Evolutionary conservation across 2,329 filamentous ascomycete genomes (phyloP), one percentile per base, ranked within the genome.

Genomic region (Exophiala bonariae): DNA sequence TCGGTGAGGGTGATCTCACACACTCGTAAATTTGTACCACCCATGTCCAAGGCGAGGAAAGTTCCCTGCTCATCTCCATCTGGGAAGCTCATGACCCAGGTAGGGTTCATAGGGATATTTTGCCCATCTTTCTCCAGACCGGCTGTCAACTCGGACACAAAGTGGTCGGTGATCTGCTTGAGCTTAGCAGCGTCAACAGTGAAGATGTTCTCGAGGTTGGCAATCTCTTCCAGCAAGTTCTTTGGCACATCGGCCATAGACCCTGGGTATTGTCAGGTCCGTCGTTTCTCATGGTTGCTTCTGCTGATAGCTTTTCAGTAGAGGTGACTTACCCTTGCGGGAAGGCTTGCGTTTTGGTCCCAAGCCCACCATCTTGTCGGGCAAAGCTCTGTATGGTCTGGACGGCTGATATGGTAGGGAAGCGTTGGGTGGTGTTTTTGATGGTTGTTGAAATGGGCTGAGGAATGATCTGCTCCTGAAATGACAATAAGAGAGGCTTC

Each of bases 101-200:
- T 95, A 49, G 92, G 87, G 73, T 96, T 96, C 92, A 97, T 96
- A 50, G 92, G 91, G 89, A 99, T 97, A 67, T 86, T 95, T 51
- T 90, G 91, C 54, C 92, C 92, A 71, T 95, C 86, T 49, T 90
- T 85, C 44, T 80, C 87, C 44, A 97, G 77, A 60, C 90, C 89
- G 72, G 95, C 95, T 55, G 84, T 80, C 44, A 99, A 81, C 75
- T 99, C 93, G 26, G 78, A 79, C 41, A 95, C 78, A 67, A 99
- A 99, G 68, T 96, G 92, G 43, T 87, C 77, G 33, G 89, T 92
- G 63, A 99, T 91, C 57, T 86, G 71, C 80, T 97, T 97, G 46
- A 97, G 82, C 75, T 88, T 95, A 30, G 79, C 71, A 1, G 79
- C 79, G 57, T 86, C 80, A 36, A 97, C 83, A 9, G 84, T 87